phyloP scores from a whole-genome alignment of 2,329 filamentous ascomycete genomes.

The Fusarium secorum region DNA sequence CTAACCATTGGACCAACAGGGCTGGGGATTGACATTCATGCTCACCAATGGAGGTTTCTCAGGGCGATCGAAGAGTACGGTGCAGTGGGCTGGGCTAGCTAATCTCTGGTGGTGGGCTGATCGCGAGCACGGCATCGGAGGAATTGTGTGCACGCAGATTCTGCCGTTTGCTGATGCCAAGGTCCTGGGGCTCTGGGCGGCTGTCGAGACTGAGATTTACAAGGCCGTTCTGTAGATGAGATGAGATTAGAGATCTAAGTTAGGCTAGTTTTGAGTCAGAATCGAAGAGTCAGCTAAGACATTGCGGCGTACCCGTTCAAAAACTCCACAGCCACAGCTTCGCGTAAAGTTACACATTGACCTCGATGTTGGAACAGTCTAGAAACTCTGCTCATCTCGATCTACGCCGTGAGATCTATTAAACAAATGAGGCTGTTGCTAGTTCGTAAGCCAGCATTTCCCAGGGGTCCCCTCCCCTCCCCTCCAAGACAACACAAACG shows the following conservation, averaged over 20 bases:
- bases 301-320: background rate
- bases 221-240: slow-evolving; percentile 24
- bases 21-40: slow-evolving; percentile 70
- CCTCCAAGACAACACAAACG: background rate
- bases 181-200: slow-evolving; percentile 52
- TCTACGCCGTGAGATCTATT: background rate
- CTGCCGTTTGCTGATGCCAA: slow-evolving; percentile 57
- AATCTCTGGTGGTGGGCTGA: slow-evolving; percentile 72
- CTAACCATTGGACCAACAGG: slow-evolving; percentile 39
- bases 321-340: background rate
- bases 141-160: slow-evolving; percentile 59
- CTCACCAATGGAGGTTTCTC: slow-evolving; percentile 57
- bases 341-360: background rate
- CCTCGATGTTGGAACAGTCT: background rate
- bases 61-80: slow-evolving; percentile 60
- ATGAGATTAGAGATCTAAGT: background rate
- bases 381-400: background rate
- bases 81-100: slow-evolving; percentile 65
- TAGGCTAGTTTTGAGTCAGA: background rate
- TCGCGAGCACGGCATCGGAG: slow-evolving; percentile 64
- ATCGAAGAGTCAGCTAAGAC: background rate
- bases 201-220: slow-evolving; percentile 52
- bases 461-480: background rate
- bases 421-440: background rate
- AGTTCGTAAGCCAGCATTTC: background rate